Evolutionary conservation across 2,329 filamentous ascomycete species (phyloP), one percentile per base, ranked within the genome.

Genomic region (Passalora sequoiae): DNA sequence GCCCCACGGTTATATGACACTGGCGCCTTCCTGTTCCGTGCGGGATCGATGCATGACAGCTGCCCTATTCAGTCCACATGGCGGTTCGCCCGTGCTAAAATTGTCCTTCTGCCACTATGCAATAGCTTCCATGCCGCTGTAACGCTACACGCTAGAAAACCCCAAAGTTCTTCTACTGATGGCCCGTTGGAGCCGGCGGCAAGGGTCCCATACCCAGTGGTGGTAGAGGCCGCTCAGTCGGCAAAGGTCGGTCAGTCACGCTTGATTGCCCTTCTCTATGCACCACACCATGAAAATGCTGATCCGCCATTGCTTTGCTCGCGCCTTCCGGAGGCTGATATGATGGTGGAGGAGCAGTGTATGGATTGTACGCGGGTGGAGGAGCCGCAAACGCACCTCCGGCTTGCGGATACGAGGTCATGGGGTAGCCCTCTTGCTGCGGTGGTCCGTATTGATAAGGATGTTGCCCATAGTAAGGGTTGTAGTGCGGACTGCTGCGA

Each of bases 301-400:
- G 63, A 42, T 66, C 59, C 30, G 61, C 59, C 40, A 59, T 48
- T 3, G 58, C 57, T 46, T 66, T 66, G 40, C 53, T 61, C 10
- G 51, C 59, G 20, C 62, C 63, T 33, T 56, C 45, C 17, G 63
- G 63, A 32, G 63, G 62, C 53, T 59, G 54, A 46, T 66, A 66
- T 6, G 59, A 55, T 19, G 63, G 63, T 29, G 60, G 60, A 17
- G 62, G 61, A 12, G 57, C 54, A 7, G 59, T 57, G 24, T 46
- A 53, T 8, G 46, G 45, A 24, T 61, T 56, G 48, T 64, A 65
- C 10, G 63, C 61, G n/a, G 63, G 63, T 4, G 63, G 63, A 22
- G 60, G 56, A 10, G 52, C 53, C 10, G 54, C 43, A 32, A 57
- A 57, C 22, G 50, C 46, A 20, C 27, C 17, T 7, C 28, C n/a